Conservation (phyloP, 805 yeast genomes). For the Wilhelminamyces savonicus region DNA sequence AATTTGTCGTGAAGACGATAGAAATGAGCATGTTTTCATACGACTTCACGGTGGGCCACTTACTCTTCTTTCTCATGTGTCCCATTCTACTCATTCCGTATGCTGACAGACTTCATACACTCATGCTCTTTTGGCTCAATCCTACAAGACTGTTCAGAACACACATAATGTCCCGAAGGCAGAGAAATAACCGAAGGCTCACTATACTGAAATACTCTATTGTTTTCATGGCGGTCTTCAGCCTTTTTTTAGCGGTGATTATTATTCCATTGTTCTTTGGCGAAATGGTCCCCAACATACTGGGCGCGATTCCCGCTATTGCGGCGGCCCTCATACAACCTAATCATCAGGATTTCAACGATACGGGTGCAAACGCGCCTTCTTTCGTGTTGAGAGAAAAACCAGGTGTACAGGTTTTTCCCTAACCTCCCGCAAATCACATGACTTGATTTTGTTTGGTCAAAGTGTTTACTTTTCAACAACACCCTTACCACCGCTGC, state of each 20-base stretch:
- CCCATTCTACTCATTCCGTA: conserved; percentile 41
- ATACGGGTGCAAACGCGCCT: conserved; percentile 57
- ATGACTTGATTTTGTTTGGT: conserved; percentile 6
- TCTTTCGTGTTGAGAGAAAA: conserved; percentile 32
- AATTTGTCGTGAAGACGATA: conserved; percentile 37
- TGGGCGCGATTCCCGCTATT: conserved; percentile 6
- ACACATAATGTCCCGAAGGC: conserved; percentile 35
- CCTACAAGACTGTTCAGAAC: conserved; percentile 30
- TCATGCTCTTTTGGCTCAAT: conserved; percentile 45
- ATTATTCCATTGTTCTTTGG: conserved; percentile 42
- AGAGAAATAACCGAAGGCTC: conserved; percentile 17
- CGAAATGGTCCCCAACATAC: conserved; percentile 2
- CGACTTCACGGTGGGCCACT: conserved; percentile 43
- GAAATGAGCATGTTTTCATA: conserved; percentile 42
- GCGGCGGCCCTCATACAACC: conserved; percentile 46
- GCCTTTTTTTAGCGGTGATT: conserved; percentile 34
- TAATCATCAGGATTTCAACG: conserved; percentile 52
- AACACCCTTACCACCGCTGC: conserved; percentile 1
- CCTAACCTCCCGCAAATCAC: neutral
- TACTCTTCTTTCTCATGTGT: conserved; percentile 29
- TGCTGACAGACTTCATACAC: conserved; percentile 42
- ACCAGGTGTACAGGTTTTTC: too few relatives aligned
- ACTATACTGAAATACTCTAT: conserved; percentile 39
- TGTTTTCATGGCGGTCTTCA: conserved; percentile 37
- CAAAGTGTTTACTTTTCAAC: neutral